These are phyloP conservation scores for Kwoniella mangroviensis DNA, from an alignment of 768 basidiomycete genomes.

Conservation along the genomic window DNA sequence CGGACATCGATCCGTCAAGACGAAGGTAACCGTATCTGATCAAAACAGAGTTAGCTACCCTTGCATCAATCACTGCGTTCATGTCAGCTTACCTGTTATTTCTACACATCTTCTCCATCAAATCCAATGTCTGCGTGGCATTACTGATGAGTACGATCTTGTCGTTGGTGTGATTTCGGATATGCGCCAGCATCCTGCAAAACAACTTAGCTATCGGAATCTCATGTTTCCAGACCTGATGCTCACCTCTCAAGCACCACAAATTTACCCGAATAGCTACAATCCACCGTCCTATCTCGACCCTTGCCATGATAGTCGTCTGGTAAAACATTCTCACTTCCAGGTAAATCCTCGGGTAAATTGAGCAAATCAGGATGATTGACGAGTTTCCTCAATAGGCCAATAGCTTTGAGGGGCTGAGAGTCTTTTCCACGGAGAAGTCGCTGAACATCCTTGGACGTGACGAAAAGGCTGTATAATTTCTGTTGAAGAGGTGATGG, in stretches of 20 bases:
- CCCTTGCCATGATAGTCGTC: slow-evolving; percentile 66
- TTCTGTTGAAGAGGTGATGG: slow-evolving; percentile 81
- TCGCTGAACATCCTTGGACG: slow-evolving; percentile 88
- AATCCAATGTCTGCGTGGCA: slow-evolving; percentile 90
- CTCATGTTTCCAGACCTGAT: too few species aligned
- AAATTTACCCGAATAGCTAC: slow-evolving; percentile 90
- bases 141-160: slow-evolving; percentile 98
- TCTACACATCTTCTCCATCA: slow-evolving; percentile 86
- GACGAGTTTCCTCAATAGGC: slow-evolving; percentile 90
- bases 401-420: slow-evolving; percentile 95
- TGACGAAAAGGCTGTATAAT: slow-evolving; percentile 86
- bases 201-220: too few species aligned
- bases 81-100: slow-evolving; percentile 70
- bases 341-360: slow-evolving; percentile 79
- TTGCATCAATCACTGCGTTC: background rate
- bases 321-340: slow-evolving; percentile 79
- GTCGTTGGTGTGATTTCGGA: slow-evolving; percentile 79
- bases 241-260: slow-evolving; percentile 85
- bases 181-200: slow-evolving; percentile 78
- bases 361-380: slow-evolving; percentile 92
- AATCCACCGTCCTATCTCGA: slow-evolving; percentile 64
- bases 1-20: slow-evolving; percentile 92
- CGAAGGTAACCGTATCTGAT: slow-evolving; percentile 84
- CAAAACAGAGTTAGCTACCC: background rate
- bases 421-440: slow-evolving; percentile 83